Evolutionary conservation across 1,284 basidiomycete species (phyloP).

Genomic region (Ustilago vetiveriae): DNA sequence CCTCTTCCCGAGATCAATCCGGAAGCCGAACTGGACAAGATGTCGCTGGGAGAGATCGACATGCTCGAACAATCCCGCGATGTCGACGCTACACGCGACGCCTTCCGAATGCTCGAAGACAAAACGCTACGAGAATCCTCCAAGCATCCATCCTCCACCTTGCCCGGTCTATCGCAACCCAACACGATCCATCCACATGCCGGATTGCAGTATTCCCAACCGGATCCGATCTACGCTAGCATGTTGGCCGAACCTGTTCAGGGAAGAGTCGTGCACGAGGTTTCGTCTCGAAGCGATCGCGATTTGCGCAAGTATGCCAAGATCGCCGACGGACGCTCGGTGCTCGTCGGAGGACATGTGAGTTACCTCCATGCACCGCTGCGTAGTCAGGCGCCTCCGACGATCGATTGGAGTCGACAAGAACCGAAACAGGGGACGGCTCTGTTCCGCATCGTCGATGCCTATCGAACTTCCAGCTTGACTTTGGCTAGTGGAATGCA

Average conservation of each 20-base stretch:
- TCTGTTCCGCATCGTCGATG: conserved; percentile 43
- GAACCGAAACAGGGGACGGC: conserved; percentile 39
- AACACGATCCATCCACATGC: conserved; percentile 52
- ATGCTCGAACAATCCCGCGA: conserved; percentile 47
- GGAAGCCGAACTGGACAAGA: conserved; percentile 42
- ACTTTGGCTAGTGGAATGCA: conserved; percentile 29
- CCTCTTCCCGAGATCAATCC: conserved; percentile 41
- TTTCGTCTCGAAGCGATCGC: conserved; percentile 15
- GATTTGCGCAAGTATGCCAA: conserved; percentile 13
- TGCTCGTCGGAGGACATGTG: conserved; percentile 41
- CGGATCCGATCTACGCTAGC: conserved; percentile 56
- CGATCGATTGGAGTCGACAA: conserved; percentile 42
- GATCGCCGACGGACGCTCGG: conserved; percentile 33
- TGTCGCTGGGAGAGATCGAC: conserved; percentile 41
- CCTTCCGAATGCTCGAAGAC: conserved; percentile 39
- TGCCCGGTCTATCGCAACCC: conserved; percentile 42
- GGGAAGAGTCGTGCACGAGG: conserved; percentile 55
- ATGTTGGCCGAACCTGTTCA: conserved; percentile 52
- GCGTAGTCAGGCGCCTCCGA: conserved; percentile 28
- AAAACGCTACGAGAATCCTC: conserved; percentile 5
- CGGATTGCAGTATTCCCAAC: conserved; percentile 62
- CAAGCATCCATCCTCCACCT: neutral
- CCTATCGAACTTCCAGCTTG: conserved; percentile 26
- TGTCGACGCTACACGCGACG: conserved; percentile 34
- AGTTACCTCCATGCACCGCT: conserved; percentile 37